A percentile compares a stretch with the other conserved stretches of the same genome.
phyloP scores from a whole-genome alignment of 257 asterid genomes.

The Schizonepeta tenuifolia region DNA sequence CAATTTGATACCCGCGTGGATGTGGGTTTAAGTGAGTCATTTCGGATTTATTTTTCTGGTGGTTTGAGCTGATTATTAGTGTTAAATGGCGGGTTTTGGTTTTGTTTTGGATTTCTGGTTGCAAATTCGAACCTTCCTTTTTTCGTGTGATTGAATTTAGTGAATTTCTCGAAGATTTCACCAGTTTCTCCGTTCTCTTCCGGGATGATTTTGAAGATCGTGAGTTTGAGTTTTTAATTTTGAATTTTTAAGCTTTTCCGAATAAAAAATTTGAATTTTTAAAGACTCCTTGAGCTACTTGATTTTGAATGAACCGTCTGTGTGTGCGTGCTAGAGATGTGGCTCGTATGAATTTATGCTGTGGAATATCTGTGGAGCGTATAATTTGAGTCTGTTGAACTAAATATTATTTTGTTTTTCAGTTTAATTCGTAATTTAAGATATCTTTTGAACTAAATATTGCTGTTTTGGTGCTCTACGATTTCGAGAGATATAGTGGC shows the following conservation, averaged over 20 bases:
- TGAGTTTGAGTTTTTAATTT: constrained; percentile 33
- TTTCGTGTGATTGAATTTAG: constrained; percentile 32
- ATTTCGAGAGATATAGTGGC: constrained; percentile 6
- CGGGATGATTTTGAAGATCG: constrained; percentile 24
- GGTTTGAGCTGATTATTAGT: constrained; percentile 31
- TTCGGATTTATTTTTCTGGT: constrained; percentile 31
- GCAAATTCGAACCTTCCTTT: constrained; percentile 28
- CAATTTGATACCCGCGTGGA: constrained; percentile 30
- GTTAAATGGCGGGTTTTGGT: constrained; percentile 17
- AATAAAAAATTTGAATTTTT: no score
- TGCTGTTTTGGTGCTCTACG: constrained; percentile 1
- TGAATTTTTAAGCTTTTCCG: constrained; percentile 26
- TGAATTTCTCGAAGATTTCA: constrained; percentile 28
- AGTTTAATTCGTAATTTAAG: background rate
- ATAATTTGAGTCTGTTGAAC: constrained; percentile 17
- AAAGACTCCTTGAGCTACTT: constrained; percentile 30
- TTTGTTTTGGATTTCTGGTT: constrained; percentile 16
- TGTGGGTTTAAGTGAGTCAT: constrained; percentile 29
- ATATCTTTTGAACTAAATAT: constrained; percentile 6
- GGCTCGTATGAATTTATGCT: background rate
- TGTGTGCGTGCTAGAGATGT: constrained; percentile 17
- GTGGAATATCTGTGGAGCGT: constrained; percentile 26
- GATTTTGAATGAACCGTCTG: constrained; percentile 28
- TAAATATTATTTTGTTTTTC: background rate
- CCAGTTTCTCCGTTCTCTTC: background rate